Evolutionary conservation across 176 grass and related monocot genomes (phyloP), one percentile per base, ranked within the genome.

Genomic region (Leersia perrieri): DNA sequence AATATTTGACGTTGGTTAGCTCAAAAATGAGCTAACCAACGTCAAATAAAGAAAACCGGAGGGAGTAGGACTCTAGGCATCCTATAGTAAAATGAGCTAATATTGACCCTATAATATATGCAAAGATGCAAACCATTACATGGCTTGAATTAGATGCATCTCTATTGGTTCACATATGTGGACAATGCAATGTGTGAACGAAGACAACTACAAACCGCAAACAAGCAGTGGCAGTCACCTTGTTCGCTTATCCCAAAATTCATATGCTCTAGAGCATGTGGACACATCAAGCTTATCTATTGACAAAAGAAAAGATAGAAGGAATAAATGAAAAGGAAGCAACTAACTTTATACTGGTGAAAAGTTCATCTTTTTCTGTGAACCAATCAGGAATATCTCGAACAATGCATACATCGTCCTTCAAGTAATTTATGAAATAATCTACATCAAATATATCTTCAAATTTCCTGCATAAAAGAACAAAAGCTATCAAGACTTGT

Each of bases 391-490:
- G 96, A 90, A 95, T 95, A 40, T 98, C 92, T 58, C 73, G 83
- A 86, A 98, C 39, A 73, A 93, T 93, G 66, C 25, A 86, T 30
- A 98, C 96, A 93, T 98, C 96, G 86, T 91, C 88, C 90, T 98
- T 98, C 86, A 98, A 86, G 85, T 95, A 98, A 81, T 91, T 86
- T 79, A 98, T 98, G 83, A 98, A 98, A 86, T 98, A 73, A 77
- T 95, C 88, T n/a, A 98, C 96, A 93, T 93, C 92, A 73, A 98
- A 98, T 49, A 98, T 98, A 39, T 95, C 96, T 89, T 98, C 92
- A 69, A 98, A 95, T 88, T 95, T 98, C 72, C 96, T 98, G 93
- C 71, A 91, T 18, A 79, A 72, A 49, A 53, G 83, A 28, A 88
- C 27, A 63, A 29, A 87, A 53, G 28, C 23, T 85, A 29, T 63